Conservation (phyloP, 2,329 filamentous ascomycete species). For the Aspergillus brunneoviolaceus region DNA sequence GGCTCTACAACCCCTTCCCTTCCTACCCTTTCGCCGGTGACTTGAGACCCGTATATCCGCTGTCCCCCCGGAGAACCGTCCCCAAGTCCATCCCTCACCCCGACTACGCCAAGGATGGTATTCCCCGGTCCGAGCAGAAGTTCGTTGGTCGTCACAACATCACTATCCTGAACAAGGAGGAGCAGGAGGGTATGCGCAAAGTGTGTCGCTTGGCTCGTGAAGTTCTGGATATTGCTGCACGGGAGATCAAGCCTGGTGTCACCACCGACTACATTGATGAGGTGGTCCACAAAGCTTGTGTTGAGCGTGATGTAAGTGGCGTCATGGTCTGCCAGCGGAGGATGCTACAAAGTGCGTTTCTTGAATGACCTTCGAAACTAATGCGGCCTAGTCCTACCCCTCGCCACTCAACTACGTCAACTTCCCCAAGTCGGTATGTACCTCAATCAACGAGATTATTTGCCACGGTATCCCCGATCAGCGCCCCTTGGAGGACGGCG, state of each 20-base stretch:
- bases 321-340: not conserved
- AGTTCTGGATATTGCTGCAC: slow-evolving; percentile 86
- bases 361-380: slow-evolving; percentile 8
- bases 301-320: slow-evolving; percentile 79
- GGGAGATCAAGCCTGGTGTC: slow-evolving; percentile 81
- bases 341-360: not conserved
- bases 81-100: slow-evolving; percentile 79
- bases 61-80: slow-evolving; percentile 70
- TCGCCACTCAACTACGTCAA: slow-evolving; percentile 93
- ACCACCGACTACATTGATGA: slow-evolving; percentile 96
- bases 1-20: slow-evolving; percentile 88
- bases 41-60: slow-evolving; percentile 81
- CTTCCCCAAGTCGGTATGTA: slow-evolving; percentile 98
- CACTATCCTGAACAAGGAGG: slow-evolving; percentile 74
- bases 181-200: slow-evolving; percentile 87
- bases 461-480: slow-evolving; percentile 98
- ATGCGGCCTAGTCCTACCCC: slow-evolving; percentile 73
- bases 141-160: slow-evolving; percentile 76
- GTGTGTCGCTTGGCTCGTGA: slow-evolving; percentile 85
- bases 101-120: slow-evolving; percentile 84
- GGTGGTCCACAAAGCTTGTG: slow-evolving; percentile 88
- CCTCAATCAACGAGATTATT: slow-evolving; percentile 94
- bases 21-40: slow-evolving; percentile 78
- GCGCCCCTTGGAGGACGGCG: slow-evolving; percentile 80
- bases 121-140: slow-evolving; percentile 64